These are phyloP conservation scores for Elongisporangium senticosum DNA, from an alignment of 352 stramenopile species.

Conservation along the genomic window DNA sequence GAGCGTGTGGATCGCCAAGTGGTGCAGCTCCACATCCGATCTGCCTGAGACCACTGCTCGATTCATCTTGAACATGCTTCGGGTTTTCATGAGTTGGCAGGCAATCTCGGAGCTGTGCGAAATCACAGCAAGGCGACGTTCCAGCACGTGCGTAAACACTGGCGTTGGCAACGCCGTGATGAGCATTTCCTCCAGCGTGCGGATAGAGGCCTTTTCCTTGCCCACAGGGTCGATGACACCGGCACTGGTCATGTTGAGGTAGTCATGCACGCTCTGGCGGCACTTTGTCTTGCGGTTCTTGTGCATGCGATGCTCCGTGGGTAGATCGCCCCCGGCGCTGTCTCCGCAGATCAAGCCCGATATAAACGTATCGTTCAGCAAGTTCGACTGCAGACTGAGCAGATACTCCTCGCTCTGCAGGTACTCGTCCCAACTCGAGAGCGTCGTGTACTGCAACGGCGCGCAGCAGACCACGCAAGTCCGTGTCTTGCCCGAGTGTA, in stretches of 20 bases:
- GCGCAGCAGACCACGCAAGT: constrained; percentile 77
- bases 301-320: constrained; percentile 83
- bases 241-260: constrained; percentile 78
- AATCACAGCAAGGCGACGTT: constrained; percentile 74
- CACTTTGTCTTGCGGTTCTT: constrained; percentile 81
- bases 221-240: constrained; percentile 62
- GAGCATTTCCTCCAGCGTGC: constrained; percentile 79
- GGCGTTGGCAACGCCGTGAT: constrained; percentile 69
- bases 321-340: constrained; percentile 58
- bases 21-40: constrained; percentile 63
- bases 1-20: constrained; percentile 80
- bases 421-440: constrained; percentile 78
- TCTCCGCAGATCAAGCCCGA: constrained; percentile 75
- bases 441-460: constrained; percentile 60
- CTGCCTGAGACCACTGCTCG: constrained; percentile 28
- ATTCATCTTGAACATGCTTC: constrained; percentile 31
- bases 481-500: constrained; percentile 75
- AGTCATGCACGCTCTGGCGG: constrained; percentile 72
- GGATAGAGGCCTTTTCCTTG: constrained; percentile 72
- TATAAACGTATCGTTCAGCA: constrained; percentile 76
- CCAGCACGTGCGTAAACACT: constrained; percentile 70
- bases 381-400: constrained; percentile 56
- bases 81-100: constrained; percentile 42
- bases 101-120: constrained; percentile 74
- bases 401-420: constrained; percentile 78